Conservation (phyloP, 768 basidiomycete species). For the Boletus bicolor region DNA sequence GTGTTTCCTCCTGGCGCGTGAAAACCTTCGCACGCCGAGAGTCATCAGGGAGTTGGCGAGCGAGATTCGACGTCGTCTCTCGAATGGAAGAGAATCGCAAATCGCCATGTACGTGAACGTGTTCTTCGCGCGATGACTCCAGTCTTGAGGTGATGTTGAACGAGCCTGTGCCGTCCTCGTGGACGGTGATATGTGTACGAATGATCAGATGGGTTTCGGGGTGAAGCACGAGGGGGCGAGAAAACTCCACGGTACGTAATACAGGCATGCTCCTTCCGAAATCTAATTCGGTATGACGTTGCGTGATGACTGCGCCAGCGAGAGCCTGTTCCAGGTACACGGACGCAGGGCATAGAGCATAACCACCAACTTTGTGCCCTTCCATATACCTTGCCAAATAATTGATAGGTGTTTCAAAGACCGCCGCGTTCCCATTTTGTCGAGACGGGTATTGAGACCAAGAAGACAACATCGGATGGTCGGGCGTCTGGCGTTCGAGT, state of each 20-base stretch:
- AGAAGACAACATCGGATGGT: constrained; percentile 36
- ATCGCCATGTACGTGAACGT: constrained; percentile 45
- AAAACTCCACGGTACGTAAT: constrained; percentile 45
- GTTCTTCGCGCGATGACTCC: constrained; percentile 30
- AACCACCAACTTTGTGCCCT: constrained; percentile 56
- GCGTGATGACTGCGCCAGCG: constrained; percentile 41
- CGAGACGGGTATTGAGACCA: constrained; percentile 44
- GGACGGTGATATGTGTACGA: constrained; percentile 38
- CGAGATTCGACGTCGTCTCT: constrained; percentile 37
- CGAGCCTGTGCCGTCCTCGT: constrained; percentile 34
- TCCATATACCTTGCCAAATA: constrained; percentile 43
- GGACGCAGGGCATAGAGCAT: constrained; percentile 62
- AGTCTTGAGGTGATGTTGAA: constrained; percentile 49
- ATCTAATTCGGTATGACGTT: constrained; percentile 31
- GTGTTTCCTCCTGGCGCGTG: constrained; percentile 16
- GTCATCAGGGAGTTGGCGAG: constrained; percentile 34
- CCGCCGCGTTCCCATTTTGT: constrained; percentile 35
- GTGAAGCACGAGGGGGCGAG: constrained; percentile 52
- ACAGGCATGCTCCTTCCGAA: constrained; percentile 34
- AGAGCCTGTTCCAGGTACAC: constrained; percentile 58
- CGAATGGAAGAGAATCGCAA: constrained; percentile 37
- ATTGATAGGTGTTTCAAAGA: constrained; percentile 53
- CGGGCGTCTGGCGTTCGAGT: constrained; percentile 8
- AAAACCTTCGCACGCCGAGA: constrained; percentile 34
- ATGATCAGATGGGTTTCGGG: constrained; percentile 32